Evolutionary conservation across 1,284 basidiomycete species (phyloP), one percentile per base, ranked within the genome.

Genomic region (Xerocomus nothofagi): DNA sequence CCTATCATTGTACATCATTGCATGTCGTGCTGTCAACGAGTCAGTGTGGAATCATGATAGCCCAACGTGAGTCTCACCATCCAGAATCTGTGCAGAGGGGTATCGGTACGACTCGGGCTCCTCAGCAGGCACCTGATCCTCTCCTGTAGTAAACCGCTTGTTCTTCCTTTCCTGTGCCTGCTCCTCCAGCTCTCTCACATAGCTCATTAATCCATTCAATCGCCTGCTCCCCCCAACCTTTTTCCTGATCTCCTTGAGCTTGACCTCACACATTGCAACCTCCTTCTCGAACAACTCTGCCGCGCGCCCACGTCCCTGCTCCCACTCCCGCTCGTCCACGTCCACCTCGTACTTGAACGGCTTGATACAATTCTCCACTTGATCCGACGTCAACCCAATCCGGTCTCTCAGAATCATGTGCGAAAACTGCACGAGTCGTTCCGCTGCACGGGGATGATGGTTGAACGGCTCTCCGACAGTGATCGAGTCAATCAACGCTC

Each of bases 311-410:
- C 95, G 76, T 0, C 96, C 96, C 3, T 76, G 65, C 60, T 93
- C 92, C 97, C 97, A 99, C 67, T 98, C 95, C 34, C 85, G 76
- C 11, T 81, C 79, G 57, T 97, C 92, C 23, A 96, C 86, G 63
- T 98, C 94, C 15, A 94, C 82, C 62, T 94, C 93, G 68, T 98
- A 98, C 76, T 99, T 98, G 82, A 86, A 98, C 27, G 97, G 97
- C 73, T 99, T 99, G 77, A 99, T 97, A 71, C 93, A 97, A 72
- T 99, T 99, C 77, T 99, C 97, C 8, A 99, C 97, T 72, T 99
- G 96, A 67, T 99, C 97, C 1, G 93, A 88, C 4, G 97, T 94
- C 47, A 98, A 72, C 9, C 91, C 89, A 53, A 98, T 89, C 3
- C 96, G 82, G 62, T 98, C 94, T 41, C 94, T 80, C 49, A 99